Conservation (phyloP, 2,329 filamentous ascomycete genomes). For the Mariannaea sp. region DNA sequence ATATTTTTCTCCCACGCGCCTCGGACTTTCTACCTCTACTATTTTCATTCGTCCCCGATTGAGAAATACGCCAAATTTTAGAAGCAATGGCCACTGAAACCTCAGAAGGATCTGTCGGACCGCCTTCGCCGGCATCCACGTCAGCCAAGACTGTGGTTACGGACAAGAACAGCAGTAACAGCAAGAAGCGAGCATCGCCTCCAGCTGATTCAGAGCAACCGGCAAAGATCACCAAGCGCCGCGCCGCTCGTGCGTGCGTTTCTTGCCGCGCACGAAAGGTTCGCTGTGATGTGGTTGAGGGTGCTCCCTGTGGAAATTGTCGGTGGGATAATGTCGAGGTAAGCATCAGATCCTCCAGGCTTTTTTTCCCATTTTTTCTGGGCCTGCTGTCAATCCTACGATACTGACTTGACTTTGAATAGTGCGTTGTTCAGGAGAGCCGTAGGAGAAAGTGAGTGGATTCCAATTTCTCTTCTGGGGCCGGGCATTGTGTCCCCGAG, state of each 20-base stretch:
- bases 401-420: slow-evolving; percentile 29
- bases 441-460: slow-evolving; percentile 79
- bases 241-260: slow-evolving; percentile 89
- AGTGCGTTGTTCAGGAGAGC: slow-evolving; percentile 77
- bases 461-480: slow-evolving; percentile 2
- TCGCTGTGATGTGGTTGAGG: slow-evolving; percentile 90
- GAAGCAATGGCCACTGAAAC: slow-evolving; percentile 32
- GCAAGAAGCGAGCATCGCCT: slow-evolving; percentile 43
- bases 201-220: slow-evolving; percentile 39
- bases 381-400: slow-evolving; percentile 16
- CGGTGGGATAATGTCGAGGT: slow-evolving; percentile 75
- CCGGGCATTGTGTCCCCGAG: slow-evolving; percentile 19
- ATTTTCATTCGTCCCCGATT: not conserved
- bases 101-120: slow-evolving; percentile 33
- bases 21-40: not conserved
- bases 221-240: slow-evolving; percentile 69
- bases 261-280: slow-evolving; percentile 90
- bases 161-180: slow-evolving; percentile 39
- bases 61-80: slow-evolving; percentile 1
- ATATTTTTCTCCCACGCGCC: not conserved
- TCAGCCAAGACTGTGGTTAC: slow-evolving; percentile 31
- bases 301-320: slow-evolving; percentile 86
- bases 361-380: too few species aligned
- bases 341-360: slow-evolving; percentile 24
- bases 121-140: slow-evolving; percentile 39